Percentiles rank a stretch among this genome's conserved stretches.
Evolutionary conservation across 73 alveolate genomes (phyloP).

Genomic region (Paramecium sexaurelia): DNA sequence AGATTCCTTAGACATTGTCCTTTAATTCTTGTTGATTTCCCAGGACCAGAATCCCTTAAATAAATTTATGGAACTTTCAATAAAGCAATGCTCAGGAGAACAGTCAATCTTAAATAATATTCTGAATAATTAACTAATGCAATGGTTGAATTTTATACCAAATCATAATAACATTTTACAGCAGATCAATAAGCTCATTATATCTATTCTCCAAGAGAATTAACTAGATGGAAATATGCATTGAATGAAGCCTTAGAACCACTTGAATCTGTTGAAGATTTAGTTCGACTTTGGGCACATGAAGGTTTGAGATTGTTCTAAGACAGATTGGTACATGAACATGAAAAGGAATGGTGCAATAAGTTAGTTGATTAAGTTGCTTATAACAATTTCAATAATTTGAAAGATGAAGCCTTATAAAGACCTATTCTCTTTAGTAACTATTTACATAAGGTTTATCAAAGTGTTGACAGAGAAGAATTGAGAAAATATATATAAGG

Average conservation of each 20-base stretch:
- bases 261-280: conserved; percentile 85
- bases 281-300: conserved; percentile 92
- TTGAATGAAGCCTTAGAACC: conserved; percentile 81
- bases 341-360: conserved; percentile 98
- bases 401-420: conserved; percentile 77
- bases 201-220: conserved; percentile 98
- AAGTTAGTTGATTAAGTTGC: conserved; percentile 90
- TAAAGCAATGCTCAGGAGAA: conserved; percentile 95
- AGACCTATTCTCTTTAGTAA: conserved; percentile 95
- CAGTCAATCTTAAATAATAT: conserved; percentile 79
- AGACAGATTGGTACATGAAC: conserved; percentile 97
- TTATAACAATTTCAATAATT: conserved; percentile 81
- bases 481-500: conserved; percentile 88
- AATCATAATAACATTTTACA: conserved; percentile 94
- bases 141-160: conserved; percentile 99
- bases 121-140: conserved; percentile 98
- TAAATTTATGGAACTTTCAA: conserved; percentile 99
- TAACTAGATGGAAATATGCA: conserved; percentile 92
- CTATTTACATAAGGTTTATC: conserved; percentile 84
- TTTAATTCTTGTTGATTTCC: conserved; percentile 96
- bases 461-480: conserved; percentile 92
- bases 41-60: conserved; percentile 98
- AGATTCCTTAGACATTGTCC: conserved; percentile 99
- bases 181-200: conserved; percentile 99
- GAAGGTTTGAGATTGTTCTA: conserved; percentile 98